A percentile compares a stretch with the other conserved stretches of the same genome.
These are phyloP conservation scores for Pontederia paniculata DNA, from an alignment of 176 grass and related monocot species.

Conservation along the genomic window DNA sequence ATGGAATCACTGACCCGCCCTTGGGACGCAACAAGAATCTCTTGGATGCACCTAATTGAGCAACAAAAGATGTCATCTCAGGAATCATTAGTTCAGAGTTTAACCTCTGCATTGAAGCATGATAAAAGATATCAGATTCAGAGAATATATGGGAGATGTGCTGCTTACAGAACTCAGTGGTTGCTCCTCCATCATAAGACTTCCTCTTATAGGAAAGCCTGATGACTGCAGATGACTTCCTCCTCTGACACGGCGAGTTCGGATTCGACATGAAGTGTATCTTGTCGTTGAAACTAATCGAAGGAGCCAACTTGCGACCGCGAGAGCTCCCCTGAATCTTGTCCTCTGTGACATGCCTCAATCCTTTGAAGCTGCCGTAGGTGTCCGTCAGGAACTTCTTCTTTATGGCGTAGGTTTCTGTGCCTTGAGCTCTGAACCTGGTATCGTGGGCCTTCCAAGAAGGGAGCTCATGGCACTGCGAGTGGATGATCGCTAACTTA, in stretches of 20 bases:
- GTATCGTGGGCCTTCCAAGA: slow-evolving; percentile 31
- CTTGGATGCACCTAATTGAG: slow-evolving; percentile 50
- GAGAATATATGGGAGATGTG: background rate
- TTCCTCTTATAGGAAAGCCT: slow-evolving; percentile 69
- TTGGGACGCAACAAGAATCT: slow-evolving; percentile 60
- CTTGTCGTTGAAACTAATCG: slow-evolving; percentile 85
- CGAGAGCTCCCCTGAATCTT: slow-evolving; percentile 39
- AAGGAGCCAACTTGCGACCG: slow-evolving; percentile 56
- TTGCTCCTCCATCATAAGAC: slow-evolving; percentile 48
- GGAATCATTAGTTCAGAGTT: background rate
- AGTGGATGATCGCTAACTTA: slow-evolving; percentile 1
- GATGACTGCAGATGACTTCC: slow-evolving; percentile 57
- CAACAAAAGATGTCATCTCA: slow-evolving; percentile 4
- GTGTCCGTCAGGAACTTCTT: slow-evolving; percentile 26
- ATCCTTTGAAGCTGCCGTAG: slow-evolving; percentile 46
- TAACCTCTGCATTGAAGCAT: background rate
- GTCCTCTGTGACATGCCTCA: slow-evolving; percentile 42
- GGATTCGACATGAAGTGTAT: slow-evolving; percentile 31
- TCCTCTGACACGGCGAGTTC: slow-evolving; percentile 43
- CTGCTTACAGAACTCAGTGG: slow-evolving; percentile 44
- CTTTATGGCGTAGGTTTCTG: slow-evolving; percentile 18
- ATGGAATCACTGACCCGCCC: slow-evolving; percentile 49
- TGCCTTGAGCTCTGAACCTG: slow-evolving; percentile 28
- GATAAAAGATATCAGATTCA: background rate
- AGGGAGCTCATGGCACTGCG: slow-evolving; percentile 12